Conservation (phyloP, 2,329 filamentous ascomycete species). For the Aspergillus vadensis region DNA sequence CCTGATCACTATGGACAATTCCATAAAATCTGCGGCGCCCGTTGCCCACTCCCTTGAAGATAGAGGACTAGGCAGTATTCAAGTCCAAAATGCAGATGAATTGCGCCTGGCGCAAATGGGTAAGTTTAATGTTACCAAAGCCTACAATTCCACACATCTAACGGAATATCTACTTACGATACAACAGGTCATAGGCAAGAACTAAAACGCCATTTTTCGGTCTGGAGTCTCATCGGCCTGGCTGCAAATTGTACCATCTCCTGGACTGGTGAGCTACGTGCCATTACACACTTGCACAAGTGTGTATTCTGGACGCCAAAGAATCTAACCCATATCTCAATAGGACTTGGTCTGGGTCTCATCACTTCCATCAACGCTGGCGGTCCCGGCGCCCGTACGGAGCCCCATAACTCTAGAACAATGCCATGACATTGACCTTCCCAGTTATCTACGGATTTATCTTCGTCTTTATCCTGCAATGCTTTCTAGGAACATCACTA, state of each 20-base stretch:
- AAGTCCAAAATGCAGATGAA: conserved; percentile 42
- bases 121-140: conserved; percentile 20
- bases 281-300: not conserved
- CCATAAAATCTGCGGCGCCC: conserved; percentile 10
- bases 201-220: conserved; percentile 51
- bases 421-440: conserved; percentile 18
- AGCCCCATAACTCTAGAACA: not conserved
- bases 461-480: conserved; percentile 51
- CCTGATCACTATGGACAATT: conserved; percentile 13
- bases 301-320: not conserved
- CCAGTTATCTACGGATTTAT: conserved; percentile 55
- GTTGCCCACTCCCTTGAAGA: not conserved
- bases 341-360: conserved; percentile 46
- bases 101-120: conserved; percentile 50
- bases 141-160: not conserved
- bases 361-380: conserved; percentile 53
- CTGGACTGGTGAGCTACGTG: conserved; percentile 43
- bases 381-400: conserved; percentile 46
- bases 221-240: conserved; percentile 52
- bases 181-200: conserved; percentile 52
- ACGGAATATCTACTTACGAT: not conserved
- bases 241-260: conserved; percentile 55
- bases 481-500: conserved; percentile 49
- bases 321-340: not conserved
- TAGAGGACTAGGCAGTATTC: conserved; percentile 15